Percentiles rank a stretch among this genome's conserved stretches.
phyloP scores from a whole-genome alignment of 345 rosid genomes.

The Eucalyptus lansdowneana region DNA sequence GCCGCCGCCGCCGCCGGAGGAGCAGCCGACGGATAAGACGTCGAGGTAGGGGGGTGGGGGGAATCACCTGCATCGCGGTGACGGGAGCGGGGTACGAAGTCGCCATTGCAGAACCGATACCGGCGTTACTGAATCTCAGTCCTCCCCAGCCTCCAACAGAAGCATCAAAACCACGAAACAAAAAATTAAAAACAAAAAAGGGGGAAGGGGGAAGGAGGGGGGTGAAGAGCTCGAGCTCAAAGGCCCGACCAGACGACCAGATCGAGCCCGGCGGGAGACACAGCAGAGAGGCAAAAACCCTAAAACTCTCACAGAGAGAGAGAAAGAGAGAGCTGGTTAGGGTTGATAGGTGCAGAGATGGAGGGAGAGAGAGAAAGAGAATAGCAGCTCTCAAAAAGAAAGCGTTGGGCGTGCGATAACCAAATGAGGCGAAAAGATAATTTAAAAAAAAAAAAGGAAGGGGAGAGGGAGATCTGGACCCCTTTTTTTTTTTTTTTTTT shows the following conservation, averaged over 20 bases:
- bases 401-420: background rate
- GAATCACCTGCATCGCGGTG: constrained; percentile 38
- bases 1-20: background rate
- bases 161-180: background rate
- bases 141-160: background rate
- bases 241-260: background rate
- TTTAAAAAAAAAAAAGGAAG: background rate
- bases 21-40: background rate
- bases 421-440: background rate
- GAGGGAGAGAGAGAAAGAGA: background rate
- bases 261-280: background rate
- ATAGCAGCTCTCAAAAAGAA: background rate
- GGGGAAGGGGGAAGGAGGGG: background rate
- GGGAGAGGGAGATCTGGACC: background rate
- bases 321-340: background rate
- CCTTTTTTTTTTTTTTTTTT: no score
- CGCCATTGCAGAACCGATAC: constrained; percentile 23
- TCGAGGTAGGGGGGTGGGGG: background rate
- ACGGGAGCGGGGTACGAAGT: constrained; percentile 50
- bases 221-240: background rate
- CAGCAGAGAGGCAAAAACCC: background rate
- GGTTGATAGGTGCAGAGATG: background rate
- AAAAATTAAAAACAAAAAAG: background rate
- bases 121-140: background rate
- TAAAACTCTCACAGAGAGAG: background rate